phyloP scores from a whole-genome alignment of 345 rosid genomes.

The Rhodamnia rubescens region DNA sequence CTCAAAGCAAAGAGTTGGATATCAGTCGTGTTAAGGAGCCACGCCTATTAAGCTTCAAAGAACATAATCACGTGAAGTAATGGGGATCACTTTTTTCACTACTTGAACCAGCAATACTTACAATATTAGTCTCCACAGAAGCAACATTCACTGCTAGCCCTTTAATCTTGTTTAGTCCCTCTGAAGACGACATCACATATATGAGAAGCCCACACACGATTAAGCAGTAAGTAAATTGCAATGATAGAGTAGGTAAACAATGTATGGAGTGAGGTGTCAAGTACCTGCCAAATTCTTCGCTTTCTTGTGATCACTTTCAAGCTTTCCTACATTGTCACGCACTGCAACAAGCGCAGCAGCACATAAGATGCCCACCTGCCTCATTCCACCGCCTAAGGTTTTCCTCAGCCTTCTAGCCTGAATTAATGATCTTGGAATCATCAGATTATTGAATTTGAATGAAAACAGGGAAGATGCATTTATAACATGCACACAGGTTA shows the following conservation, averaged over 20 bases:
- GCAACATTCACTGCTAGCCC: conserved; percentile 55
- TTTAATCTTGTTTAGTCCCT: conserved; percentile 61
- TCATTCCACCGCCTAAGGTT: conserved; percentile 96
- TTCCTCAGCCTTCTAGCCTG: conserved; percentile 84
- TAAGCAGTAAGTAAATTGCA: neutral
- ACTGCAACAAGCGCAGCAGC: conserved; percentile 79
- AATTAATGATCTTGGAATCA: neutral
- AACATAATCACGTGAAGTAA: neutral
- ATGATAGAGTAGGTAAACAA: neutral
- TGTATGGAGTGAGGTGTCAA: neutral
- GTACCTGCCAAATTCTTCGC: conserved; percentile 76
- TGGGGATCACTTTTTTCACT: neutral
- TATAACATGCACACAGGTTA: neutral
- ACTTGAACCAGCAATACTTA: conserved; percentile 25
- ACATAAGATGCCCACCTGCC: conserved; percentile 77
- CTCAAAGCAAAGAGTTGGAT: neutral
- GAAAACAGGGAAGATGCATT: neutral
- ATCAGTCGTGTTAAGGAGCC: neutral
- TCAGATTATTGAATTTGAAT: neutral
- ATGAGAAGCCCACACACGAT: neutral
- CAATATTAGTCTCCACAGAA: conserved; percentile 83
- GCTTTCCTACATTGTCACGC: conserved; percentile 55
- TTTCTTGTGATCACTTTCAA: conserved; percentile 67
- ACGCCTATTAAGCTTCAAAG: neutral
- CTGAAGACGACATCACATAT: conserved; percentile 14